These are phyloP conservation scores for Epicoccum sorghinum DNA, from an alignment of 2,329 filamentous ascomycete genomes.

Conservation along the genomic window DNA sequence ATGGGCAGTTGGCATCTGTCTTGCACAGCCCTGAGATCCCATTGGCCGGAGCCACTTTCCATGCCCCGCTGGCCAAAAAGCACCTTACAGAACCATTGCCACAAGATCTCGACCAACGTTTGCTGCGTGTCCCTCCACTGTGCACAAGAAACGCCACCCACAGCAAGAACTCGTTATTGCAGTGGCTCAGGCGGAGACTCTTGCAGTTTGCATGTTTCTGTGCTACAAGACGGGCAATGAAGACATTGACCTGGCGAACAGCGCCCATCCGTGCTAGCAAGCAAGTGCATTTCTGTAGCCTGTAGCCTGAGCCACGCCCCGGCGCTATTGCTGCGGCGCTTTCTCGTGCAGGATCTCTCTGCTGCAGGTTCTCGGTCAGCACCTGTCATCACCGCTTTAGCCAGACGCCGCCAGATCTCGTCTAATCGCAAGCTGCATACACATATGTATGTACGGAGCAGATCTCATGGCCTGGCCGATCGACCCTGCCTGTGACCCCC, in stretches of 20 bases:
- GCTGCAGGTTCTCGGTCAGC: conserved; percentile 37
- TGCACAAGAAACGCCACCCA: conserved; percentile 19
- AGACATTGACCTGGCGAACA: not conserved
- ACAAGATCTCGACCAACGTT: conserved; percentile 30
- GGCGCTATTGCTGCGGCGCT: conserved; percentile 34
- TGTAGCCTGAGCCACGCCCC: conserved; percentile 36
- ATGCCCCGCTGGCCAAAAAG: conserved; percentile 21
- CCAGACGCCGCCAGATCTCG: conserved; percentile 37
- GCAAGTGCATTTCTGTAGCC: conserved; percentile 27
- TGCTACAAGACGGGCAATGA: conserved; percentile 22
- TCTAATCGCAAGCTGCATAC: conserved; percentile 22
- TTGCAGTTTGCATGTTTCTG: conserved; percentile 22
- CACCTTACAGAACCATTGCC: conserved; percentile 26
- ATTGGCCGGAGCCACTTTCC: conserved; percentile 22
- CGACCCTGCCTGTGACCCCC: conserved; percentile 28
- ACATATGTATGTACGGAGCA: conserved; percentile 18
- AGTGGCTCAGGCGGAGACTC: conserved; percentile 22
- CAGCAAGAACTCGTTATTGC: conserved; percentile 22
- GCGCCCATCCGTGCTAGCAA: conserved; percentile 16
- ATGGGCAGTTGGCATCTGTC: conserved; percentile 11
- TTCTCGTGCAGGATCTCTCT: conserved; percentile 39
- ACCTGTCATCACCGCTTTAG: conserved; percentile 35
- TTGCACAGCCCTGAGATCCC: conserved; percentile 3
- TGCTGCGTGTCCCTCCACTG: conserved; percentile 17
- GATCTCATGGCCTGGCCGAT: conserved; percentile 39